Conservation (phyloP, 225 moss, liverwort and hornwort genomes). For the Climacium dendroides region DNA sequence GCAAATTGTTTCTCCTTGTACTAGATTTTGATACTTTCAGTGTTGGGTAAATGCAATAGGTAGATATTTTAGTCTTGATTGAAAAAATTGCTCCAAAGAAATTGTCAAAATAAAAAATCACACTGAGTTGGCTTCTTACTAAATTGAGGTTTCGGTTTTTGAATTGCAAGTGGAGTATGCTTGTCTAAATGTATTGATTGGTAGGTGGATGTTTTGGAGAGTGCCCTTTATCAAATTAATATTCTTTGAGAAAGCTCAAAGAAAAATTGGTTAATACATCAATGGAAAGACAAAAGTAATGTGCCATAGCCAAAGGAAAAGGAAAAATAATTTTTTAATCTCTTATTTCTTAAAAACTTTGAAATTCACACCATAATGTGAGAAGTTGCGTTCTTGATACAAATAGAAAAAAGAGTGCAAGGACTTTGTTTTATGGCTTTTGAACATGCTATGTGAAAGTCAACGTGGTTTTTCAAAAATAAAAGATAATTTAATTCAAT, state of each 20-base stretch:
- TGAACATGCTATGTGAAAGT: too few species aligned
- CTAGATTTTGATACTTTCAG: too few species aligned
- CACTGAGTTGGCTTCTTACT: not conserved
- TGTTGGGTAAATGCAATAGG: not conserved
- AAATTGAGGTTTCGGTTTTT: not conserved
- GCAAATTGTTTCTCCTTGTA: not conserved
- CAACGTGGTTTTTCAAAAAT: too few species aligned
- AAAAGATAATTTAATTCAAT: too few species aligned
- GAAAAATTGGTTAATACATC: not conserved
- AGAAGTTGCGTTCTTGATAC: too few species aligned
- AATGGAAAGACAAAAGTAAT: too few species aligned
- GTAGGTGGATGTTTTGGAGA: not conserved
- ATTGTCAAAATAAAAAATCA: fast-evolving
- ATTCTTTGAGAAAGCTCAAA: not conserved
- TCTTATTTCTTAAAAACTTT: too few species aligned
- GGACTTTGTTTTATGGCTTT: too few species aligned
- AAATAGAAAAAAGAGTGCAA: too few species aligned
- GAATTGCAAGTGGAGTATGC: not conserved
- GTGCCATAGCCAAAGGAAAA: too few species aligned
- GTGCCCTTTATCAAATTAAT: not conserved
- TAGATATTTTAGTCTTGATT: not conserved
- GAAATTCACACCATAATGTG: too few species aligned
- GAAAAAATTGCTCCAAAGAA: not conserved
- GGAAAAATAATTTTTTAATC: too few species aligned
- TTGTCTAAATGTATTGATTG: not conserved